A percentile compares a stretch with the other conserved stretches of the same genome.
phyloP scores from a whole-genome alignment of 2,329 filamentous ascomycete species.

The Dactylellina haptotyla region DNA sequence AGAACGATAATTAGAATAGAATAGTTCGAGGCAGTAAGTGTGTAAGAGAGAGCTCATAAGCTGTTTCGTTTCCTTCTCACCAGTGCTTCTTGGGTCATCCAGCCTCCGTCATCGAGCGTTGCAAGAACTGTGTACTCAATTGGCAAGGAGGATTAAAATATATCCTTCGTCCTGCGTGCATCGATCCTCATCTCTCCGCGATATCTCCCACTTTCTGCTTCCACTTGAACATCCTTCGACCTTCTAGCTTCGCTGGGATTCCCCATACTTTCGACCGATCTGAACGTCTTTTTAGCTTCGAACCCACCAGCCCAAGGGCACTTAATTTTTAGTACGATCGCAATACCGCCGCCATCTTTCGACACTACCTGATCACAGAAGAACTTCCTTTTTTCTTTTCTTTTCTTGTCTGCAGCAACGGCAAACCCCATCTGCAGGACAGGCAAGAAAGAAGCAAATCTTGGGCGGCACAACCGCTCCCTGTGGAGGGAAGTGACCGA shows the following conservation, averaged over 20 bases:
- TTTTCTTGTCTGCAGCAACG: background rate
- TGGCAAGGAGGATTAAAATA: too few relatives aligned
- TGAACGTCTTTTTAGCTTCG: too few relatives aligned
- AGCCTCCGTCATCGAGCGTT: constrained; percentile 4
- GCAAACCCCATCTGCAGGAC: constrained; percentile 21
- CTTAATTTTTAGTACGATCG: too few relatives aligned
- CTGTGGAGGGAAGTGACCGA: constrained; percentile 42
- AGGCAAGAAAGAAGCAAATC: constrained; percentile 30
- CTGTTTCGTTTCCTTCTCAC: too few relatives aligned
- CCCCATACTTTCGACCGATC: background rate
- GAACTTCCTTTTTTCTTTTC: background rate
- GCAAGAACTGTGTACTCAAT: too few relatives aligned
- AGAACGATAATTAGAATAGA: too few relatives aligned
- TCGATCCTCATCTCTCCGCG: background rate
- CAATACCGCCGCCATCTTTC: too few relatives aligned
- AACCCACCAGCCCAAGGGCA: too few relatives aligned
- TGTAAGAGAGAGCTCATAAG: constrained; percentile 13
- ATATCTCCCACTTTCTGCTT: background rate
- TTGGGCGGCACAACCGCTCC: constrained; percentile 41
- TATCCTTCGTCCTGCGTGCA: background rate
- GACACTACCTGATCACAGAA: too few relatives aligned
- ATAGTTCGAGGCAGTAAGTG: too few relatives aligned
- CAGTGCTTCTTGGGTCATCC: too few relatives aligned
- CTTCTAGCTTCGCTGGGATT: background rate
- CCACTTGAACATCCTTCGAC: background rate